Percentiles rank a stretch among this genome's conserved stretches.
phyloP scores from a whole-genome alignment of 768 basidiomycete species.

The Auriscalpium vulgare region DNA sequence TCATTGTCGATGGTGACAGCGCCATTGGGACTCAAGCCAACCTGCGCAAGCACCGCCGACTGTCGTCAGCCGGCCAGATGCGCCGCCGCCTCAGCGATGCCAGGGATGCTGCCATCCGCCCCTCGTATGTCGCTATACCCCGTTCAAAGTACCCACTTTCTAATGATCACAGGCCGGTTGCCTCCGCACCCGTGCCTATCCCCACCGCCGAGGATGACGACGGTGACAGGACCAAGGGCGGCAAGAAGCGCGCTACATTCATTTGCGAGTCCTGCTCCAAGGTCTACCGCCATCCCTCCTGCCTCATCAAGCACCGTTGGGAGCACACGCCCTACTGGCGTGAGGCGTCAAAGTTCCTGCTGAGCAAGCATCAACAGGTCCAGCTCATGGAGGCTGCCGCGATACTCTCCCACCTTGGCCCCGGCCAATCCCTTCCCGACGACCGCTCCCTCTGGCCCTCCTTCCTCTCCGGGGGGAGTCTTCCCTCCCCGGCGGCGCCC shows the following conservation, averaged over 20 bases:
- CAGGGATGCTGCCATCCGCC: conserved; percentile 65
- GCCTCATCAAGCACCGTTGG: conserved; percentile 97
- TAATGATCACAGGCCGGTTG: not conserved
- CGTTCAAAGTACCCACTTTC: not conserved
- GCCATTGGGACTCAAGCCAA: conserved; percentile 13
- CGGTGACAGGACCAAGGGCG: conserved; percentile 33
- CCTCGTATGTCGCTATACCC: conserved; percentile 46
- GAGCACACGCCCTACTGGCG: conserved; percentile 97
- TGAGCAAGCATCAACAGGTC: conserved; percentile 96
- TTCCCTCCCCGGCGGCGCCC: conserved; percentile 41
- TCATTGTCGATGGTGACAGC: conserved; percentile 14
- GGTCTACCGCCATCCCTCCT: conserved; percentile 89
- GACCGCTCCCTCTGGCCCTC: conserved; percentile 92
- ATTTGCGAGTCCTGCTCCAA: conserved; percentile 94
- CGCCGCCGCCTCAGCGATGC: conserved; percentile 73
- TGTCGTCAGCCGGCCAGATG: conserved; percentile 63
- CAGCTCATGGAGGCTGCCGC: conserved; percentile 96
- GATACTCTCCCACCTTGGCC: conserved; percentile 83
- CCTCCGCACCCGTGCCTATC: conserved; percentile 26
- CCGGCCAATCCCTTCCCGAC: conserved; percentile 79
- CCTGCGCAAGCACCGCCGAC: conserved; percentile 50
- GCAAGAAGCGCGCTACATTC: conserved; percentile 81
- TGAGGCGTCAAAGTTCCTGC: conserved; percentile 80
- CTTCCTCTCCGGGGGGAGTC: conserved; percentile 63
- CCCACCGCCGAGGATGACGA: conserved; percentile 24